Evolutionary conservation across 306 rosid genomes (phyloP), one percentile per base, ranked within the genome.

Genomic region (Corylus heterophylla): DNA sequence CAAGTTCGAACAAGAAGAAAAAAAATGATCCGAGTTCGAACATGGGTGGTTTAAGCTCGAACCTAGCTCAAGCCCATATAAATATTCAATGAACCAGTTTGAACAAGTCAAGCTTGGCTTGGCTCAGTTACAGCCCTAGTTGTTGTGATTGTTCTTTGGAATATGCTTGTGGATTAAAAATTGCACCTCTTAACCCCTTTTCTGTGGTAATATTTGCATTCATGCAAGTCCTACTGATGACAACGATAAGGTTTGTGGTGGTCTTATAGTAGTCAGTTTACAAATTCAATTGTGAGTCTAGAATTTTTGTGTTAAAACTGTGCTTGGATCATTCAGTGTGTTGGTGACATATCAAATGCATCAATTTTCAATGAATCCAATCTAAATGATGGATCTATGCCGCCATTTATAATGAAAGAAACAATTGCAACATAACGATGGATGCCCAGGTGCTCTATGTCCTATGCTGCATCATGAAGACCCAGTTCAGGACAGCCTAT

Each of bases 391-490:
- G n/a, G 45, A 64, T 69, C 16, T 11, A 20, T 67, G 37, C 14
- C 3, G 18, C 17, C 64, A 22, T 58, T 58, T 58, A 25, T 58
- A 58, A 58, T 58, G 14, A 58, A n/a, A 58, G 64, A 58, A 59
- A 59, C 39, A 9, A 59, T 25, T 22, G 39, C 66, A 59, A 59
- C 66, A 59, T 25, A 25, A 25, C 12, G 9, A 11, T 27, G 66
- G 64, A 58, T 58, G 13, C 35, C 64, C 31, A 20, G 64, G 29
- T 59, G 12, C 31, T 31, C 22, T 69, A 22, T 71, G n/a, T 55
- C 73, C 27, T 73, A n/a, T 63, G 74, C 37, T 76, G 71, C 47
- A 56, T 76, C 73, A 37, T 54, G 66, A 54, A 17, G 31, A 29
- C 14, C 18, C 72, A 10, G 72, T 68, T 47, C 69, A 74, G 44